Evolutionary conservation across 2,329 filamentous ascomycete species (phyloP), one percentile per base, ranked within the genome.

Genomic region (Pezicula neosporulosa): DNA sequence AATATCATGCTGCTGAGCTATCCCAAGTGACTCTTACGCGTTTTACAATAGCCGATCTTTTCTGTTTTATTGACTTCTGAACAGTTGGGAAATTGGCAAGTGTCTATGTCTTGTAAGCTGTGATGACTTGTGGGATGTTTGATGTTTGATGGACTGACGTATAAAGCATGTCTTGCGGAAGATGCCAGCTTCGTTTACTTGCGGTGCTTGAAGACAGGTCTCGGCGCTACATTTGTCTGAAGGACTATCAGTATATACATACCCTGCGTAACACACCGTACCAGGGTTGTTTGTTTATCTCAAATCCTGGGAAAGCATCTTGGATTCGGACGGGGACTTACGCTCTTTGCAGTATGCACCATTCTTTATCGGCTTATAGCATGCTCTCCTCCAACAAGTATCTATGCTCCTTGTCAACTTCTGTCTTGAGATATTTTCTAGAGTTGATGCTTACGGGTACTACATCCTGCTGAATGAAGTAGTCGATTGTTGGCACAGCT

Each of bases 161-260:
- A 44, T 44, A 28, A 44, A 44, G 27, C 42, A 44, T 16, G 42
- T 44, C 42, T 44, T 44, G 8, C 42, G 42, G n/a, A 44, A 44
- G 42, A 44, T 27, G 10, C 42, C 42, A 30, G 42, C 42, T 28
- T 44, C 42, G 9, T 27, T 44, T 16, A 44, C 42, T 21, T 27
- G 24, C 7, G 42, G 42, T 27, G 21, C 27, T 44, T 44, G 42
- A 9, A 44, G 42, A 21, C 42, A 44, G 12, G 42, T 30, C n/a
- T 44, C 42, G 27, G 42, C 42, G 27, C 42, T 44, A n/a, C 42
- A 44, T 15, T 44, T 44, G 8, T 44, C 42, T 44, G 9, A 16
- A 28, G 19, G 33, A 13, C 30, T 6, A 9, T 28, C 12, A 33
- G 24, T 21, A 44, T 21, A 12, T 16, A 39, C 12, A 16, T 39